These are phyloP conservation scores for Trichoderma semiorbis DNA, from an alignment of 2,329 filamentous ascomycete genomes.

Conservation along the genomic window DNA sequence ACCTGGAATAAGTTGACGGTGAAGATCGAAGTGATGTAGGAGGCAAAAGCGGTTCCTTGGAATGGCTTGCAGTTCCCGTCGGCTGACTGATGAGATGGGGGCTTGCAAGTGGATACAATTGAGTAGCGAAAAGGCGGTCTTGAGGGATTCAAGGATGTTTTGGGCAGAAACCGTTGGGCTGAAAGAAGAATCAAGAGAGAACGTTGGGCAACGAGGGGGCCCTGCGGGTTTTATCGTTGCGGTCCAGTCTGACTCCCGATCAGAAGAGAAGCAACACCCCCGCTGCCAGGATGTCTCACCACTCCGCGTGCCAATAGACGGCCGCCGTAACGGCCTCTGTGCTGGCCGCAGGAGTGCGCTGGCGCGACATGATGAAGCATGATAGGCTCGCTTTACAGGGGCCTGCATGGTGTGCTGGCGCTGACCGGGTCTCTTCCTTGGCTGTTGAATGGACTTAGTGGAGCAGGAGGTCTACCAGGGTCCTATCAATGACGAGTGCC, in stretches of 20 bases:
- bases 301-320: conserved; percentile 19
- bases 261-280: conserved; percentile 24
- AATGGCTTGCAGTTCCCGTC: conserved; percentile 19
- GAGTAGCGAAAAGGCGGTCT: conserved; percentile 23
- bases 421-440: conserved; percentile 40
- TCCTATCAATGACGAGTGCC: conserved; percentile 42
- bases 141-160: conserved; percentile 26
- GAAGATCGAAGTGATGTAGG: conserved; percentile 21
- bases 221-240: conserved; percentile 48
- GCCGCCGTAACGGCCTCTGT: conserved; percentile 37
- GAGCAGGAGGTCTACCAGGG: conserved; percentile 30
- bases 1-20: conserved; percentile 23
- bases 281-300: conserved; percentile 25
- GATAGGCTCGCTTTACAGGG: conserved; percentile 40
- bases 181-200: conserved; percentile 31
- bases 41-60: conserved; percentile 23
- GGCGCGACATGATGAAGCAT: conserved; percentile 39
- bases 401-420: conserved; percentile 30
- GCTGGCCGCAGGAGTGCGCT: conserved; percentile 48
- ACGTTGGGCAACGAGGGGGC: conserved; percentile 44
- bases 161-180: conserved; percentile 42
- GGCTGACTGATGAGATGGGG: conserved; percentile 17
- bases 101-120: conserved; percentile 24
- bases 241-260: conserved; percentile 28
- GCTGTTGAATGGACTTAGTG: conserved; percentile 31